Percentiles rank a stretch among this genome's conserved stretches.
Evolutionary conservation across 176 grass and related monocot species (phyloP).

Genomic region (Hyparrhenia diplandra): DNA sequence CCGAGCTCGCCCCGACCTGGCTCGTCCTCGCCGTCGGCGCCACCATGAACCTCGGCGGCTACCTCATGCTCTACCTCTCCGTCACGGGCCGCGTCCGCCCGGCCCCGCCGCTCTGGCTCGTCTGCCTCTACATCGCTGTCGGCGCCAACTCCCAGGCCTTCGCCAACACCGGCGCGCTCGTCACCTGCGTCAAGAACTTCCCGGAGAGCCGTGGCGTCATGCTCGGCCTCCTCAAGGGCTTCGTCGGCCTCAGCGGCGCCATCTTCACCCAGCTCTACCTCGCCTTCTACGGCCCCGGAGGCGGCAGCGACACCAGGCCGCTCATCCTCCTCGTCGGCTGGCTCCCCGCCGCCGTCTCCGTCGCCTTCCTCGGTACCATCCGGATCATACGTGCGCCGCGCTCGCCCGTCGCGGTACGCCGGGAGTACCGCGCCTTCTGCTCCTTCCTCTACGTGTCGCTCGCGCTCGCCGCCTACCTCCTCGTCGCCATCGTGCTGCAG

Average conservation of each 20-base stretch:
- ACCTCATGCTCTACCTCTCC: slow-evolving; percentile 64
- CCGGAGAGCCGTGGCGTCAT: slow-evolving; percentile 59
- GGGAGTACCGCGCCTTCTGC: too few relatives aligned
- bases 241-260: slow-evolving; percentile 78
- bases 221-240: slow-evolving; percentile 82
- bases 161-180: slow-evolving; percentile 74
- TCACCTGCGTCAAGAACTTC: slow-evolving; percentile 82
- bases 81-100: slow-evolving; percentile 14
- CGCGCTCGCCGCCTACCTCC: too few relatives aligned
- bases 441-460: too few relatives aligned
- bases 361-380: slow-evolving; percentile 30
- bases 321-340: slow-evolving; percentile 51
- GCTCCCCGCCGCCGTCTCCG: slow-evolving; percentile 43
- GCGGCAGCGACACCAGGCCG: slow-evolving; percentile 26
- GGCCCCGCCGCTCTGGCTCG: slow-evolving; percentile 35
- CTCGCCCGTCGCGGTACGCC: too few relatives aligned
- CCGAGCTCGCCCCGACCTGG: slow-evolving; percentile 41
- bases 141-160: slow-evolving; percentile 89
- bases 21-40: slow-evolving; percentile 46
- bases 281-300: slow-evolving; percentile 52
- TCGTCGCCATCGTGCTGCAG: too few relatives aligned
- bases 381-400: slow-evolving; percentile 28
- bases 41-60: slow-evolving; percentile 47
- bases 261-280: slow-evolving; percentile 79
- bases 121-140: slow-evolving; percentile 75